Percentiles rank a stretch among this genome's conserved stretches.
phyloP scores from a whole-genome alignment of 495 filamentous ascomycete species.

The Pyrenula massariospora region DNA sequence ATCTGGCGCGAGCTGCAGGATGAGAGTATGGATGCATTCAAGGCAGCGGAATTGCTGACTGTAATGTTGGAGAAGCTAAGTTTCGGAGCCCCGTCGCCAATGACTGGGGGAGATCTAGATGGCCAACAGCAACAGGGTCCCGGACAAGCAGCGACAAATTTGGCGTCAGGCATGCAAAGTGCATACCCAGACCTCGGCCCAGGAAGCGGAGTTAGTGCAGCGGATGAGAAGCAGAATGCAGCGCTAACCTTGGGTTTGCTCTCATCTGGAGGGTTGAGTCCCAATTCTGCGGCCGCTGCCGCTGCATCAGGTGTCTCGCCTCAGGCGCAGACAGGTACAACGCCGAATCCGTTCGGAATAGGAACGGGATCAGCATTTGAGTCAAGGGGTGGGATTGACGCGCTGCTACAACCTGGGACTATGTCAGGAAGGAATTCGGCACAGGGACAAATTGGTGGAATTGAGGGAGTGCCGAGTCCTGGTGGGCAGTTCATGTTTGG shows the following conservation, averaged over 20 bases:
- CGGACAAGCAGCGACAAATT: slow-evolving; percentile 6
- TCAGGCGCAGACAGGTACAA: slow-evolving; percentile 18
- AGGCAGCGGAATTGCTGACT: slow-evolving; percentile 62
- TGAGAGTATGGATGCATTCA: slow-evolving; percentile 78
- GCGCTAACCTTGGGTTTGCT: slow-evolving; percentile 78
- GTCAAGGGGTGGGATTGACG: slow-evolving; percentile 11
- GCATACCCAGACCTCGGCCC: slow-evolving; percentile 1
- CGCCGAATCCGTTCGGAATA: slow-evolving; percentile 20
- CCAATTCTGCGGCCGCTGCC: slow-evolving; percentile 34
- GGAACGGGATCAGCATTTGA: slow-evolving; percentile 26
- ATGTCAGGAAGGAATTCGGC: slow-evolving; percentile 9
- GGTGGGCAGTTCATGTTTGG: slow-evolving; percentile 29
- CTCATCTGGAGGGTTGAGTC: slow-evolving; percentile 55
- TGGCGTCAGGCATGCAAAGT: background rate
- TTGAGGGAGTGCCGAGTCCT: slow-evolving; percentile 19
- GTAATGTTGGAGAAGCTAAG: slow-evolving; percentile 73
- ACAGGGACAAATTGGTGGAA: slow-evolving; percentile 11
- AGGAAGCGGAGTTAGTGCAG: background rate
- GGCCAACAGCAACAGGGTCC: slow-evolving; percentile 2
- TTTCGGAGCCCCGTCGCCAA: slow-evolving; percentile 18
- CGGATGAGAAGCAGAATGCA: slow-evolving; percentile 46
- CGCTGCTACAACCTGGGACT: slow-evolving; percentile 10
- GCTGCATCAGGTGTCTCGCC: slow-evolving; percentile 14
- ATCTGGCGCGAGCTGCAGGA: slow-evolving; percentile 72
- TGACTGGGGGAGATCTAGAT: slow-evolving; percentile 12